phyloP scores from a whole-genome alignment of 805 yeast species.

The Kuraishia cidri region DNA sequence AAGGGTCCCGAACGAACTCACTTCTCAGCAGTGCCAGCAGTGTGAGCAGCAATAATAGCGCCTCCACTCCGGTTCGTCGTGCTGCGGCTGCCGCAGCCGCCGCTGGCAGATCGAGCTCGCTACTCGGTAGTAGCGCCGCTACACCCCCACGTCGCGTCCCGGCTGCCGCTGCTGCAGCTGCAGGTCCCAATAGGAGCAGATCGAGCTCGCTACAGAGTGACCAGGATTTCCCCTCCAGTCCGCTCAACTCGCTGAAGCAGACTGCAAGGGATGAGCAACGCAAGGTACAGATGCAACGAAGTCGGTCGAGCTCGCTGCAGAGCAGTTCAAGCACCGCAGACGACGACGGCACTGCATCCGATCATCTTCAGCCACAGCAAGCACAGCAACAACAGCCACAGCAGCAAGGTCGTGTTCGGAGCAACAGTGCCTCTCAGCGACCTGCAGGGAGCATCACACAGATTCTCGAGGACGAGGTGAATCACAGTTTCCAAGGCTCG shows the following conservation, averaged over 20 bases:
- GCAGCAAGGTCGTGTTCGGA: too few species aligned
- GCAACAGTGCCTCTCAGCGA: slow-evolving; percentile 13
- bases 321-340: slow-evolving; percentile 6
- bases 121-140: neutral
- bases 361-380: too few species aligned
- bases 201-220: slow-evolving; percentile 13
- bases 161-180: neutral
- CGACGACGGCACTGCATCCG: too few species aligned
- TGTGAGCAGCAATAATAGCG: too few species aligned
- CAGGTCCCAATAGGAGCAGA: slow-evolving; percentile 8
- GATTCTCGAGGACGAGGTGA: slow-evolving; percentile 7
- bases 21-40: too few species aligned
- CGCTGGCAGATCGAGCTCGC: slow-evolving; percentile 1
- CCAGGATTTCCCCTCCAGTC: slow-evolving; percentile 15
- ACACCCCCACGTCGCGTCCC: too few species aligned
- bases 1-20: slow-evolving; percentile 1
- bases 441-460: slow-evolving; percentile 11
- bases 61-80: too few species aligned
- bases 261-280: slow-evolving; percentile 10
- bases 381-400: too few species aligned
- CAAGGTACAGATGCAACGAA: slow-evolving; percentile 10
- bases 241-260: slow-evolving; percentile 18
- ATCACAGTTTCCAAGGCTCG: too few species aligned
- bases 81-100: neutral
- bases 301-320: slow-evolving; percentile 17